Conservation (phyloP, 164 flowering plant genomes). For the Euptelea pleiosperma region DNA sequence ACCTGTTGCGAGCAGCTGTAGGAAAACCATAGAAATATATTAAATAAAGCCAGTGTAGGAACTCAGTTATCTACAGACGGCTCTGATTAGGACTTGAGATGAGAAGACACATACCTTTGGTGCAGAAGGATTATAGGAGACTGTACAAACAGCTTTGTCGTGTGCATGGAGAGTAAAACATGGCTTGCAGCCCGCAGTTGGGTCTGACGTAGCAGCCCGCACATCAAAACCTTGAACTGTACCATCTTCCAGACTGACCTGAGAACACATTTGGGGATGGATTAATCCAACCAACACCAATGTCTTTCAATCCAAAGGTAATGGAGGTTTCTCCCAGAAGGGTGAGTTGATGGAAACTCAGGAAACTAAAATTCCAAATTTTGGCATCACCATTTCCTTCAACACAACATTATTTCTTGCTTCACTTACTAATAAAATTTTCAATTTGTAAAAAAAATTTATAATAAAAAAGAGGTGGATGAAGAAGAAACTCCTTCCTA, state of each 20-base stretch:
- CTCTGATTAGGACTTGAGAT: neutral
- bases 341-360: no score
- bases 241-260: slow-evolving; percentile 96
- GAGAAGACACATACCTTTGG: slow-evolving; percentile 51
- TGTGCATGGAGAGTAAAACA: slow-evolving; percentile 91
- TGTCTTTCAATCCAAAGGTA: no score
- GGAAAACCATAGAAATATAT: neutral
- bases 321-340: no score
- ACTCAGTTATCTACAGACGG: neutral
- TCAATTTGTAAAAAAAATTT: no score
- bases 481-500: no score
- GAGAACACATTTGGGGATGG: slow-evolving; percentile 2
- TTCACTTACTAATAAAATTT: no score
- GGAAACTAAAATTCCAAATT: no score
- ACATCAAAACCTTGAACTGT: slow-evolving; percentile 74
- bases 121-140: slow-evolving; percentile 58
- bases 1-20: slow-evolving; percentile 45
- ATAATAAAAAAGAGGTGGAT: no score
- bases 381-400: no score
- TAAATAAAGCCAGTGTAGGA: neutral
- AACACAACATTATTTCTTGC: no score
- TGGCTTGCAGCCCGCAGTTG: slow-evolving; percentile 46
- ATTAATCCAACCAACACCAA: slow-evolving; percentile 2
- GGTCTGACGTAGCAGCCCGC: slow-evolving; percentile 57
- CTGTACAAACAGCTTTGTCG: slow-evolving; percentile 78